Percentiles rank a stretch among this genome's conserved stretches.
These are phyloP conservation scores for Calonectria hongkongensis DNA, from an alignment of 2,329 filamentous ascomycete species.

Conservation along the genomic window DNA sequence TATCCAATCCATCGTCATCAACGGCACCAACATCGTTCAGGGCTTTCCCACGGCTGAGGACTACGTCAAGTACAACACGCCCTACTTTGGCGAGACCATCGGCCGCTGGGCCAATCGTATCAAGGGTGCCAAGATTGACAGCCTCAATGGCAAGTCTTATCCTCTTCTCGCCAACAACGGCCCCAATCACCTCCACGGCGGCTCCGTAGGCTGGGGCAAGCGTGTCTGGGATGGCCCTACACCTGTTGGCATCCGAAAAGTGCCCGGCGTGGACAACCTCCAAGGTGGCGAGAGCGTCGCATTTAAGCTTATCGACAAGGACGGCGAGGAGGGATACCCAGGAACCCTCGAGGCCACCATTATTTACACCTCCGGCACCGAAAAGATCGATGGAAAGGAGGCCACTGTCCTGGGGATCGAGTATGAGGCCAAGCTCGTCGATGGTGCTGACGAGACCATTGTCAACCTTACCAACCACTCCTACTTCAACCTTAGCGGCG, in stretches of 20 bases:
- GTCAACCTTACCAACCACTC: conserved; percentile 98
- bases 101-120: conserved; percentile 90
- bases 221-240: conserved; percentile 83
- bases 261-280: conserved; percentile 70
- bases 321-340: conserved; percentile 93
- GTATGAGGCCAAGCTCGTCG: conserved; percentile 89
- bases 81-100: conserved; percentile 95
- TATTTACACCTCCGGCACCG: conserved; percentile 85
- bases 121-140: conserved; percentile 80
- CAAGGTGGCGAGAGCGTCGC: conserved; percentile 79
- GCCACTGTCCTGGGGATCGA: conserved; percentile 87
- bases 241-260: conserved; percentile 70
- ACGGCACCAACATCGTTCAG: conserved; percentile 89
- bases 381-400: conserved; percentile 76
- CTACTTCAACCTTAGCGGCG: conserved; percentile 79
- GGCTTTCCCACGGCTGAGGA: conserved; percentile 85
- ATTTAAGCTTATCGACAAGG: conserved; percentile 80
- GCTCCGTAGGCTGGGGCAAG: conserved; percentile 87
- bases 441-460: conserved; percentile 89
- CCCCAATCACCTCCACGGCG: conserved; percentile 85
- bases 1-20: conserved; percentile 87
- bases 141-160: conserved; percentile 83
- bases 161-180: conserved; percentile 84
- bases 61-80: conserved; percentile 84
- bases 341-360: conserved; percentile 87